These are phyloP conservation scores for Anisodus acutangulus DNA, from an alignment of 257 asterid species.

Conservation along the genomic window DNA sequence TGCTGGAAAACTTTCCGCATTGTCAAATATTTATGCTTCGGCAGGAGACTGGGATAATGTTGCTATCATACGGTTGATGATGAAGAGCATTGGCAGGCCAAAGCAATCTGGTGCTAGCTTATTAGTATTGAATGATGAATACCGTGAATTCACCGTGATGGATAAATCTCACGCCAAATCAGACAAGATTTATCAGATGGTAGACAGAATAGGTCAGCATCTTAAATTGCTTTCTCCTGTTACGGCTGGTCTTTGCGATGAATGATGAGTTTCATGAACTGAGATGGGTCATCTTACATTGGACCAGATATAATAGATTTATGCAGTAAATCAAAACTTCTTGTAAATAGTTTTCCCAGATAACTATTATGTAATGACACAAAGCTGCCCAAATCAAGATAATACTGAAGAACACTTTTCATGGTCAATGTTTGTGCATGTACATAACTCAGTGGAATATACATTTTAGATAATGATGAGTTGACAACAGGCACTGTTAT, in stretches of 20 bases:
- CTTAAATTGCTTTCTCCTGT: constrained; percentile 48
- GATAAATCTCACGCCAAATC: constrained; percentile 67
- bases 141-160: constrained; percentile 70
- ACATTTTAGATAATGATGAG: not conserved
- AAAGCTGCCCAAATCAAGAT: not conserved
- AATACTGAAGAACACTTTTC: constrained; percentile 16
- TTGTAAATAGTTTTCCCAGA: constrained; percentile 23
- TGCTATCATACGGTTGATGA: constrained; percentile 57
- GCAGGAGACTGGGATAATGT: constrained; percentile 71
- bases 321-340: not conserved
- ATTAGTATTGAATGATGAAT: constrained; percentile 55
- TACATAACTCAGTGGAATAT: not conserved
- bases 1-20: constrained; percentile 50
- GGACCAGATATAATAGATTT: not conserved
- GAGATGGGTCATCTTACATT: not conserved
- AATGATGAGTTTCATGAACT: constrained; percentile 18
- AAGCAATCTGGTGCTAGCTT: constrained; percentile 63
- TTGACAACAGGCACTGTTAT: not conserved
- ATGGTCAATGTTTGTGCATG: not conserved
- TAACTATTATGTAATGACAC: not conserved
- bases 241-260: constrained; percentile 32
- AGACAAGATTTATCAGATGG: constrained; percentile 57
- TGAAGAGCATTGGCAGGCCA: constrained; percentile 48
- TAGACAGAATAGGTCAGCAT: constrained; percentile 57
- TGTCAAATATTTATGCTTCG: constrained; percentile 64